phyloP scores from a whole-genome alignment of 2,329 filamentous ascomycete genomes.

The Fusarium hostae region DNA sequence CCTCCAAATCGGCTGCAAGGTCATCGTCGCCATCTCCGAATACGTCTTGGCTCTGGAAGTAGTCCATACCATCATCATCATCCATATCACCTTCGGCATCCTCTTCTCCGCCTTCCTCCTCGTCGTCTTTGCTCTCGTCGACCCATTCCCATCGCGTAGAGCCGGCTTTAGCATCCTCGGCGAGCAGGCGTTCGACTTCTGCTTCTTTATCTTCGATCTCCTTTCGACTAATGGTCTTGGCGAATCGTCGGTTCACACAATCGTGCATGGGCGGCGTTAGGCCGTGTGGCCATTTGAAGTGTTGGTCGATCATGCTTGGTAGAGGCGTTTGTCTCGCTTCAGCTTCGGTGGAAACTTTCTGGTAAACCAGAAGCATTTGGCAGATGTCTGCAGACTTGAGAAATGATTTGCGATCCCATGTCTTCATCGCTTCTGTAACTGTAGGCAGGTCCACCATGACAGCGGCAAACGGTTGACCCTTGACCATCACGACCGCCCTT shows the following conservation, averaged over 20 bases:
- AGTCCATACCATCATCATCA: conserved; percentile 51
- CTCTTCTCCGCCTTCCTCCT: conserved; percentile 60
- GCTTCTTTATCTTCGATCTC: conserved; percentile 88
- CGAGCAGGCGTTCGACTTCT: conserved; percentile 78
- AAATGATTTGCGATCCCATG: conserved; percentile 87
- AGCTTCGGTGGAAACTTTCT: conserved; percentile 71
- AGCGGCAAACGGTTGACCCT: conserved; percentile 78
- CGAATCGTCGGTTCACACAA: conserved; percentile 83
- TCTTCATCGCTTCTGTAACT: conserved; percentile 91
- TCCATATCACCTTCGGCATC: conserved; percentile 62
- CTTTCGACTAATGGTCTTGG: conserved; percentile 82
- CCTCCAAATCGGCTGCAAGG: conserved; percentile 66
- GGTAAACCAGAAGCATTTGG: conserved; percentile 87
- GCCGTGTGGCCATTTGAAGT: conserved; percentile 83
- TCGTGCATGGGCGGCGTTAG: conserved; percentile 90
- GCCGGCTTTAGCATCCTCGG: conserved; percentile 71
- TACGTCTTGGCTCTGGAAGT: conserved; percentile 49
- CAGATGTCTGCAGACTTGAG: conserved; percentile 91
- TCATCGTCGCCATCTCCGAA: conserved; percentile 58
- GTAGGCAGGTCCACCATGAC: conserved; percentile 86
- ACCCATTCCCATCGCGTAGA: conserved; percentile 73
- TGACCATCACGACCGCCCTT: conserved; percentile 77
- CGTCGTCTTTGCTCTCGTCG: conserved; percentile 61
- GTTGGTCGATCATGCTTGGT: conserved; percentile 75
- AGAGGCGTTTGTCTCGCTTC: conserved; percentile 75